Evolutionary conservation across 345 rosid genomes (phyloP).

Genomic region (Raphanus raphanistrum): DNA sequence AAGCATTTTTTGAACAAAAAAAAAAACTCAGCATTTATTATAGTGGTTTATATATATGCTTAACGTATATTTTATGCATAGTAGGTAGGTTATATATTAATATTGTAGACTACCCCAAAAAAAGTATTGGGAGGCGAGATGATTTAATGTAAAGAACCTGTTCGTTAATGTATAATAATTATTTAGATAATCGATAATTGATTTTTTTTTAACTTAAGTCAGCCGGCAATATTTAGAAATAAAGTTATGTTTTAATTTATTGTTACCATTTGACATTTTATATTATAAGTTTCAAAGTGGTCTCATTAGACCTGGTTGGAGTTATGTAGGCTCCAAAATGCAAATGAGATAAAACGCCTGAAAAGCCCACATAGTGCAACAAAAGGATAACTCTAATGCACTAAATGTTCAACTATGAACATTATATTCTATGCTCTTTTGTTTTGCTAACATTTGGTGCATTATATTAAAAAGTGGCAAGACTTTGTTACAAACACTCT

Average conservation of each 20-base stretch:
- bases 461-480: no score
- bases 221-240: constrained; percentile 17
- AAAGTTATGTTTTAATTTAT: constrained; percentile 11
- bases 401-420: neutral
- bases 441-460: no score
- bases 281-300: neutral
- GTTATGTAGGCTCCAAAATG: neutral
- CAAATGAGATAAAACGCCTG: neutral
- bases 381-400: neutral
- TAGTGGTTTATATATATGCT: constrained; percentile 12
- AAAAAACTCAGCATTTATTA: neutral
- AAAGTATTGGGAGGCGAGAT: constrained; percentile 17
- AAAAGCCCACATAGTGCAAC: neutral
- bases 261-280: constrained; percentile 16
- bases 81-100: constrained; percentile 16
- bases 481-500: no score
- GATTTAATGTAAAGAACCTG: constrained; percentile 3
- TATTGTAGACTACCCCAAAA: constrained; percentile 19
- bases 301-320: neutral
- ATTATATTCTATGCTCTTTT: neutral
- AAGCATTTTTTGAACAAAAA: neutral
- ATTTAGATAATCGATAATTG: neutral
- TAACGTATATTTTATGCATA: constrained; percentile 34
- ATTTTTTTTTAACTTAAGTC: constrained; percentile 6
- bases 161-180: neutral